Conservation (phyloP, 108 stramenopile genomes). For the Thalassiosira profunda region DNA sequence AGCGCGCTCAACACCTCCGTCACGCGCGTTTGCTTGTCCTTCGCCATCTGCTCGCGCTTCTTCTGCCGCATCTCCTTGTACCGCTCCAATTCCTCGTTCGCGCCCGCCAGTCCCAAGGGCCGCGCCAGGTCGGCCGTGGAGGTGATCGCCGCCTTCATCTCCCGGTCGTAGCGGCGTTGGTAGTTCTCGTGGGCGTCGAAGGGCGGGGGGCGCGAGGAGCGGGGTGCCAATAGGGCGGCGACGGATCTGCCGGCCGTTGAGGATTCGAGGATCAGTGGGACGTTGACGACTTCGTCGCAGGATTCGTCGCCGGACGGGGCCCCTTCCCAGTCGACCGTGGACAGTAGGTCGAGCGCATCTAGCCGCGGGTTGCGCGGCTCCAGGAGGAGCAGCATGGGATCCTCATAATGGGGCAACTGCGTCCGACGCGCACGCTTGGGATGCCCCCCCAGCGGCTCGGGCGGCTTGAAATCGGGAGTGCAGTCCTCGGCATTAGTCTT, state of each 20-base stretch:
- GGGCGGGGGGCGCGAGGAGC: constrained; percentile 70
- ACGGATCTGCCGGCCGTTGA: constrained; percentile 83
- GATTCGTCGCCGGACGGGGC: constrained; percentile 52
- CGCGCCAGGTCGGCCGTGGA: constrained; percentile 62
- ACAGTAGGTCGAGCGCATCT: constrained; percentile 68
- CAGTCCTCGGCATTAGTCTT: constrained; percentile 6
- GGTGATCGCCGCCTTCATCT: constrained; percentile 43
- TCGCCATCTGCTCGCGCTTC: constrained; percentile 85
- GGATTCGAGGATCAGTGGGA: constrained; percentile 82
- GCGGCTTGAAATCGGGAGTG: constrained; percentile 19
- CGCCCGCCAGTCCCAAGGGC: constrained; percentile 49
- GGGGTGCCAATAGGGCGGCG: constrained; percentile 61
- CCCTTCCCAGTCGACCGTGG: constrained; percentile 70
- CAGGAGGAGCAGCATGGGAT: constrained; percentile 39
- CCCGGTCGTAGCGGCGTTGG: constrained; percentile 64
- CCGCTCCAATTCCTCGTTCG: constrained; percentile 66
- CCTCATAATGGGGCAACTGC: constrained; percentile 8
- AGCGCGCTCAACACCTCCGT: constrained; percentile 83
- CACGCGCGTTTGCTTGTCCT: constrained; percentile 88
- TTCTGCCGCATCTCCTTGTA: constrained; percentile 76
- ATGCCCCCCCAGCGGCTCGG: constrained; percentile 22
- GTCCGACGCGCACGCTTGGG: constrained; percentile 20
- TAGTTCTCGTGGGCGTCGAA: constrained; percentile 66
- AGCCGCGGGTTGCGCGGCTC: constrained; percentile 79
- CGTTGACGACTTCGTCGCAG: constrained; percentile 32